phyloP scores from a whole-genome alignment of 495 filamentous ascomycete genomes.

The Oleoguttula mirabilis region DNA sequence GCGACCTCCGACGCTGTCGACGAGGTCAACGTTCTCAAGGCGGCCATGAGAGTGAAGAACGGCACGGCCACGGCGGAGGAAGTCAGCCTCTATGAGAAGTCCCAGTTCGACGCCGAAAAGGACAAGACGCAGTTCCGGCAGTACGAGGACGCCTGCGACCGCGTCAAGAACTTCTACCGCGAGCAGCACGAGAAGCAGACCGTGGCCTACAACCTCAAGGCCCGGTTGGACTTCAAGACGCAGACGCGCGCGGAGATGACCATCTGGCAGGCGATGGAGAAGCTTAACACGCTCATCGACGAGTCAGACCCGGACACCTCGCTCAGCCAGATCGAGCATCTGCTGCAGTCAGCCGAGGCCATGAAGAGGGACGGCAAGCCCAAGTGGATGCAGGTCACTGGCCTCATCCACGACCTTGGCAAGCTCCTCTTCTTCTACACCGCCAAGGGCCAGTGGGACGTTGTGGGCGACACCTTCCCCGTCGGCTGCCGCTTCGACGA shows the following conservation, averaged over 20 bases:
- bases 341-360: constrained; percentile 75
- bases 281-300: constrained; percentile 77
- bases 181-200: constrained; percentile 80
- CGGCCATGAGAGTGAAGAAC: constrained; percentile 34
- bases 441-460: constrained; percentile 79
- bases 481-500: constrained; percentile 75
- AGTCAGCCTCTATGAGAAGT: constrained; percentile 46
- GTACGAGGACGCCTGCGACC: constrained; percentile 64
- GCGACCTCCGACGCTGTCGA: constrained; percentile 69
- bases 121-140: constrained; percentile 74
- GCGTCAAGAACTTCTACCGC: constrained; percentile 70
- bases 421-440: constrained; percentile 80
- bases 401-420: constrained; percentile 81
- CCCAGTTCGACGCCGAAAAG: constrained; percentile 61
- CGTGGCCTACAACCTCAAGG: constrained; percentile 68
- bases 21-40: constrained; percentile 66
- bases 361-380: constrained; percentile 82
- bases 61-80: constrained; percentile 31
- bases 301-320: constrained; percentile 79
- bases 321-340: constrained; percentile 76
- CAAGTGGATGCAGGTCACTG: constrained; percentile 81
- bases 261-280: constrained; percentile 83
- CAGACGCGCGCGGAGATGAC: constrained; percentile 61
- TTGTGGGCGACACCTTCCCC: constrained; percentile 84
- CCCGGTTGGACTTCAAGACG: constrained; percentile 57